Evolutionary conservation across 2,329 filamentous ascomycete species (phyloP), one percentile per base, ranked within the genome.

Genomic region (Colletotrichum limetticola): DNA sequence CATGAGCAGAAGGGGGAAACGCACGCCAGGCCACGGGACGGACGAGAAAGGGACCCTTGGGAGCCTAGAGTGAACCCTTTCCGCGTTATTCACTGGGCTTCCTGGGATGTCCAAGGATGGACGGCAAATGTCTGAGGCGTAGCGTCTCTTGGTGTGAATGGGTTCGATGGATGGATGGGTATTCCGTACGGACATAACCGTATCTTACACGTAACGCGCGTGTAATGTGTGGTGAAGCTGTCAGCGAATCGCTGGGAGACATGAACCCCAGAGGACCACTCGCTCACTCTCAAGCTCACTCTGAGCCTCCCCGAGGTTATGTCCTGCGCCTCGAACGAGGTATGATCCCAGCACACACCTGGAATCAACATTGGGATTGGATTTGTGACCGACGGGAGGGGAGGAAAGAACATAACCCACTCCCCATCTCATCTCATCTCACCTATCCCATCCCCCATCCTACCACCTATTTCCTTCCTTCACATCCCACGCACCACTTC

Each of bases 391-490:
- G 52, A 62, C 32, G 53, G 52, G 32, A 57, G 19, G 32, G 11
- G 32, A 35, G 11, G 11, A 35, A 35, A 35, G 32, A 35, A 49
- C 49, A 32, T 57, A 28, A 32, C 61, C 53, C 46, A 64, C 49
- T 16, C 22, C 60, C 30, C 42, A 35, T 26, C n/a, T 30, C n/a
- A 24, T 32, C n/a, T 60, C 35, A 58, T 56, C 69, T 55, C 55
- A 46, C 37, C 37, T 42, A 42, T 42, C 37, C 37, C 37, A 42
- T 35, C 9, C 30, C 30, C 24, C 46, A 63, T 9, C 42, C 37
- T 49, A n/a, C 19, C 19, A 19, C 42, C 19, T 60, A 63, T 60
- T 72, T 64, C 69, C 69, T 63, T 35, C 66, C 66, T 30, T 24
- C 55, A 53, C 30, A 57, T 62, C 52, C 66, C n/a, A 30, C 30